Percentiles rank a stretch among this genome's conserved stretches.
Evolutionary conservation across 2,329 filamentous ascomycete species (phyloP).

Genomic region (Paecilomyces dactylethromorphus): DNA sequence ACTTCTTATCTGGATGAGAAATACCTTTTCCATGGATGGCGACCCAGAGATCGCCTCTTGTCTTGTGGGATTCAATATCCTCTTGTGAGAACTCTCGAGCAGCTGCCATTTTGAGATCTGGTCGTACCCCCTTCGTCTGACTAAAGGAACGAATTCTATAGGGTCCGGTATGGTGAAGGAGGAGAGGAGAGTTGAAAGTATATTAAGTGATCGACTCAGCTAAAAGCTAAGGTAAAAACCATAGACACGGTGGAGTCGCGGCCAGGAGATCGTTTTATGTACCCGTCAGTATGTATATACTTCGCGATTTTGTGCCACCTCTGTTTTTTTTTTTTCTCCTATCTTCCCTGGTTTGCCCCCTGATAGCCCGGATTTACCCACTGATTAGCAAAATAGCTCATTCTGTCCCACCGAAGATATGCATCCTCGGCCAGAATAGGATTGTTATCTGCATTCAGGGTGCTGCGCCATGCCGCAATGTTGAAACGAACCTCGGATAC

Average conservation of each 20-base stretch:
- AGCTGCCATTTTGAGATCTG: not conserved
- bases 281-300: not conserved
- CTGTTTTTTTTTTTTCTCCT: not conserved
- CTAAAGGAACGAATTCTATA: not conserved
- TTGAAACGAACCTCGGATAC: not conserved
- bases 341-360: not conserved
- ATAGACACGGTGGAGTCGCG: not conserved
- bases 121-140: not conserved
- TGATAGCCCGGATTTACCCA: not conserved
- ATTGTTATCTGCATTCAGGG: not conserved
- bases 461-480: not conserved
- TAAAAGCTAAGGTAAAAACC: not conserved
- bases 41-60: slow-evolving; percentile 47
- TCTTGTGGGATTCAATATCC: slow-evolving; percentile 45
- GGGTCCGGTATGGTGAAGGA: not conserved
- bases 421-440: not conserved
- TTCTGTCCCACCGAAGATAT: not conserved
- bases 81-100: slow-evolving; percentile 12
- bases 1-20: not conserved
- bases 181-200: no score
- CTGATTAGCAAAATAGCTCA: not conserved
- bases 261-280: not conserved
- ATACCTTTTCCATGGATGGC: slow-evolving; percentile 50
- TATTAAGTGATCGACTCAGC: no score
- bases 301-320: not conserved